Evolutionary conservation across 805 yeast genomes (phyloP).

Genomic region (Kregervanrija fluxuum): DNA sequence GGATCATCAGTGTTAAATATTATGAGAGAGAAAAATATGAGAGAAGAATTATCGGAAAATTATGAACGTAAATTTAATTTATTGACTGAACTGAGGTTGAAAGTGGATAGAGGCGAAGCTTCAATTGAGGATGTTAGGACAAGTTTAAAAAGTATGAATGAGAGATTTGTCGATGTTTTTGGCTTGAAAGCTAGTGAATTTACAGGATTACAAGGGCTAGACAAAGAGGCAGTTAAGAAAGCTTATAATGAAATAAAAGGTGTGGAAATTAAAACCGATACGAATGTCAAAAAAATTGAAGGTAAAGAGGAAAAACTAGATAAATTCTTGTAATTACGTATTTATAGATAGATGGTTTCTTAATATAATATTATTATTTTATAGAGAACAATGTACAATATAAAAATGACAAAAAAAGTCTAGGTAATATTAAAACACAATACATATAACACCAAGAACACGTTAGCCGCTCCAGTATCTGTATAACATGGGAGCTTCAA

Average conservation of each 20-base stretch:
- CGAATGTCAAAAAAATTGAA: background rate
- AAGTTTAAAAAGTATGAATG: slow-evolving; percentile 35
- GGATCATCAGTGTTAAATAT: slow-evolving; percentile 41
- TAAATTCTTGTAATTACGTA: slow-evolving; percentile 9
- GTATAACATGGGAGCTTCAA: slow-evolving; percentile 54
- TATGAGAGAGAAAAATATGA: slow-evolving; percentile 36
- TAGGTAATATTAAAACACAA: too few relatives aligned
- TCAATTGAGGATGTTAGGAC: slow-evolving; percentile 32
- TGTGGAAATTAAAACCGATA: slow-evolving; percentile 1
- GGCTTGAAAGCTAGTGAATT: slow-evolving; percentile 18
- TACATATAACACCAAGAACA: background rate
- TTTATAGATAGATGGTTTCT: slow-evolving; percentile 2
- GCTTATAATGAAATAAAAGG: slow-evolving; percentile 8
- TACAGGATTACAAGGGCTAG: slow-evolving; percentile 13
- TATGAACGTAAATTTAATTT: slow-evolving; percentile 33
- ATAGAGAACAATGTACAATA: too few relatives aligned
- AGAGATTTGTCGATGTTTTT: slow-evolving; percentile 30
- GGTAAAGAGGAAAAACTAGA: slow-evolving; percentile 7
- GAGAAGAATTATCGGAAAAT: slow-evolving; percentile 35
- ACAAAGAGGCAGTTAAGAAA: slow-evolving; percentile 7
- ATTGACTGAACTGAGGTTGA: slow-evolving; percentile 19
- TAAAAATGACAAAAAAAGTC: too few relatives aligned
- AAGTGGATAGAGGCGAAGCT: slow-evolving; percentile 16
- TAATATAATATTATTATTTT: too few relatives aligned
- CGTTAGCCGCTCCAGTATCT: slow-evolving; percentile 57